Percentiles rank a stretch among this genome's conserved stretches.
Evolutionary conservation across 176 grass and related monocot species (phyloP).

Genomic region (Echinochloa phyllopogon): DNA sequence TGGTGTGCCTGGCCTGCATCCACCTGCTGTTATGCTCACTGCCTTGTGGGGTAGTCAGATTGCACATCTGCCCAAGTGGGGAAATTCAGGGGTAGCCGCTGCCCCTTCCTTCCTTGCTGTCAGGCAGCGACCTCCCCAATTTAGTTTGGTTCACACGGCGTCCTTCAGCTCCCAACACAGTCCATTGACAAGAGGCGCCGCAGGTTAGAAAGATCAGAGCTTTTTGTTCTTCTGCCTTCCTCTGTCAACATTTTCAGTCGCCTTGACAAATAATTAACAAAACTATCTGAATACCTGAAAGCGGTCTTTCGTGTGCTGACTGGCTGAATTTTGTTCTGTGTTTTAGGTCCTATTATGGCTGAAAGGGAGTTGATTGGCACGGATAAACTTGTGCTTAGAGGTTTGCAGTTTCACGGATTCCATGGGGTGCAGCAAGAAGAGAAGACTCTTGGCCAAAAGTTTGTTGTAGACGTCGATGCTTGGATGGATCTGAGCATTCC

Average conservation of each 20-base stretch:
- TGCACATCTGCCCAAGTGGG: constrained; percentile 10
- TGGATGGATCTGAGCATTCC: constrained; percentile 71
- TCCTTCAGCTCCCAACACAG: constrained; percentile 10
- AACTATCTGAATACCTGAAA: background rate
- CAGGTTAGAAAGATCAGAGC: background rate
- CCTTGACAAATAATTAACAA: background rate
- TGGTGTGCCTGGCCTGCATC: background rate
- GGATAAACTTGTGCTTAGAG: constrained; percentile 71
- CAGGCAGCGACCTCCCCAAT: background rate
- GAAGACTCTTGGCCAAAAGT: constrained; percentile 79
- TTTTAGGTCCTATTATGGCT: constrained; percentile 49
- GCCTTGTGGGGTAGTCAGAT: constrained; percentile 1
- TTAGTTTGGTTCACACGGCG: constrained; percentile 9
- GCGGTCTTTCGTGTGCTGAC: background rate
- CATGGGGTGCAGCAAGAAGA: constrained; percentile 81
- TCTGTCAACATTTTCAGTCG: background rate
- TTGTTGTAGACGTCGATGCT: constrained; percentile 65
- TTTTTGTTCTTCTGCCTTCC: background rate
- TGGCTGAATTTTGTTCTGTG: background rate
- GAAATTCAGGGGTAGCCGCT: background rate
- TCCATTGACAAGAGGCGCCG: background rate
- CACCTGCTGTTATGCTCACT: constrained; percentile 21
- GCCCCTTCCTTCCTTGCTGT: background rate
- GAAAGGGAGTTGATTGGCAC: constrained; percentile 51
- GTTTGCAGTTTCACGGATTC: constrained; percentile 80